Evolutionary conservation across 768 basidiomycete species (phyloP), one percentile per base, ranked within the genome.

Genomic region (Xerocomus brunneocitrinus): DNA sequence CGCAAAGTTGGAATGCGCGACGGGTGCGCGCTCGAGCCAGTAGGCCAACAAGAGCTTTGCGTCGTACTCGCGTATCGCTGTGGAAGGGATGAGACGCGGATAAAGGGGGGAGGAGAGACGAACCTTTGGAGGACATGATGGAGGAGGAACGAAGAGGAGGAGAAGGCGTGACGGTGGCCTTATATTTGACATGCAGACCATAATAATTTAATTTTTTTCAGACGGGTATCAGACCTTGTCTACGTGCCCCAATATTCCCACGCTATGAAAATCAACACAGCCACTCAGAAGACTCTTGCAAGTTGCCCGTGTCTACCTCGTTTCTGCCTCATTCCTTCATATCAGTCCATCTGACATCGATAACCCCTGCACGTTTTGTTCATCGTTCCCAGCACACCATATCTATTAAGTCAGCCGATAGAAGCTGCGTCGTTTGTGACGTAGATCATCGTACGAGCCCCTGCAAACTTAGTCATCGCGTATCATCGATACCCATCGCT

Each of bases 1-100:
- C 35, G 73, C 67, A 46, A 77, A 77, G 50, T 85, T 80, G 49
- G 85, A 75, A 41, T 87, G 84, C 62, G 91, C 84, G 12, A 87
- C 67, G 28, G 94, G 90, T 12, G 93, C 89, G 57, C 93, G 85
- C 71, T 90, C 84, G 58, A 98, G 87, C 94, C 94, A 98, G 80
- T 98, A 97, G 36, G 94, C 91, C 30, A 98, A 79, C 60, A 98
- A 81, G 62, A 98, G 90, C 79, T 98, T 99, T 61, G 95, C 95
- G 71, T 99, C 95, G 80, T 93, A 98, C 80, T 98, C 94, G 68
- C 91, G 89, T 77, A 98, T 95, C 62, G 87, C 84, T 85, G 43
- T 31, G 22, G n/a, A 51, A 22, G 19, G 1, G 45, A 47, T 63
- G 19, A 66, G 58, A 10, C 27, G 5, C 5, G 42, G 5, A 10